Evolutionary conservation across 1,284 basidiomycete species (phyloP).

Genomic region (Leccinum colubrinum): DNA sequence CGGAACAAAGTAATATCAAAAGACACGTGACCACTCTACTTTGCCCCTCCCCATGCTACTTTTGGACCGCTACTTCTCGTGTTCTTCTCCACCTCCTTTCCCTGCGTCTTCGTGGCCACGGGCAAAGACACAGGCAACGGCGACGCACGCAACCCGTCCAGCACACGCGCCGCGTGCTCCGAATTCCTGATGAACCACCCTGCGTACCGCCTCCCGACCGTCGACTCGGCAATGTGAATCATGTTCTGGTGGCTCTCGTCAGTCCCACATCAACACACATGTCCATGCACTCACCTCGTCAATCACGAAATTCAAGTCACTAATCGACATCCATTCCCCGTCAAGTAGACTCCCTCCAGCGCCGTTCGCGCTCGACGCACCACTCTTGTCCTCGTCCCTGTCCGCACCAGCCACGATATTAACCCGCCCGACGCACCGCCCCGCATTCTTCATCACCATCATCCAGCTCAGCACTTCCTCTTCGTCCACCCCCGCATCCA

Average conservation of each 20-base stretch:
- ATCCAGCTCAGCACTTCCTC: constrained; percentile 95
- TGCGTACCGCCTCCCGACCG: constrained; percentile 88
- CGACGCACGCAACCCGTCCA: constrained; percentile 71
- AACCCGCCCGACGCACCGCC: constrained; percentile 66
- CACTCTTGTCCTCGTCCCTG: constrained; percentile 24
- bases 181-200: constrained; percentile 98
- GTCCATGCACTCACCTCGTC: constrained; percentile 69
- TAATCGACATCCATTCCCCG: constrained; percentile 86
- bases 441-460: constrained; percentile 94
- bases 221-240: constrained; percentile 94
- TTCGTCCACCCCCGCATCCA: constrained; percentile 74
- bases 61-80: constrained; percentile 38
- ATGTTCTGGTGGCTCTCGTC: constrained; percentile 61
- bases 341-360: constrained; percentile 65
- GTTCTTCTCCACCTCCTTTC: constrained; percentile 17
- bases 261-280: neutral
- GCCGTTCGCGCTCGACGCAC: neutral
- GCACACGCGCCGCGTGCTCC: constrained; percentile 83
- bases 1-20: neutral
- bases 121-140: constrained; percentile 51
- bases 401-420: constrained; percentile 18
- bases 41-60: constrained; percentile 60
- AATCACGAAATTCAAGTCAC: constrained; percentile 94
- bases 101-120: constrained; percentile 10
- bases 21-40: constrained; percentile 25